Base-by-base conservation (phyloP, 768 basidiomycete genomes). In the Auricularia cornea region DNA sequence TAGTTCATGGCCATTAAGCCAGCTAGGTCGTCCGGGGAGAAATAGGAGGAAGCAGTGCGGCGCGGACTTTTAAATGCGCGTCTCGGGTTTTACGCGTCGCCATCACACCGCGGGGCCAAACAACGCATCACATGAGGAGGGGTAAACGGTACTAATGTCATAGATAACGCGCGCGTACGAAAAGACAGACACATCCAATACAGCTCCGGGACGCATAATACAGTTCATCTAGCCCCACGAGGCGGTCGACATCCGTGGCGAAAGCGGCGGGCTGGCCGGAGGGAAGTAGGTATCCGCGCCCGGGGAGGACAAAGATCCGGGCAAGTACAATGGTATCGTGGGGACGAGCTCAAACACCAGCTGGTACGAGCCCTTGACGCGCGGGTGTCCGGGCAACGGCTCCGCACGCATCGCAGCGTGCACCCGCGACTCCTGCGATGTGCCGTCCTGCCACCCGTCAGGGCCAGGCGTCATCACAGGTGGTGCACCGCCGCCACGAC, bases 361-460 rank as follows among this genome's bases (percentile, higher is more conserved):
- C 32, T 70, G 68, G 63, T 66, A 33, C 65, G 59, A 40, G 61
- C 38, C 30, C 61, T 59, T 44, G 60, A 73, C 70, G 57, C 71
- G 65, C 2, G 77, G 68, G 8, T 68, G 61, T 38, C 79, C 78
- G 1, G 75, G 70, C 2, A 31, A 31, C 18, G 72, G 67, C n/a
- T 69, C 70, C 11, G 83, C 79, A 54, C 86, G 87, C 88, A 93
- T 93, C 30, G 94, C 92, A 6, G 87, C 90, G 66, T 96, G 94
- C 18, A 96, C 87, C 33, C 87, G 84, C 2, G 92, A 85, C 66
- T 95, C 92, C 68, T 90, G 89, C 35, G 80, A 78, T 71, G 86
- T 82, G 3, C 79, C 73, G 62, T 76, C 80, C 69, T 69, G 73
- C 66, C 78, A 80, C 2, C 81, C 80, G 12, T 78, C 76, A 3